phyloP scores from a whole-genome alignment of 257 asterid species.

The Linaria vulgaris region DNA sequence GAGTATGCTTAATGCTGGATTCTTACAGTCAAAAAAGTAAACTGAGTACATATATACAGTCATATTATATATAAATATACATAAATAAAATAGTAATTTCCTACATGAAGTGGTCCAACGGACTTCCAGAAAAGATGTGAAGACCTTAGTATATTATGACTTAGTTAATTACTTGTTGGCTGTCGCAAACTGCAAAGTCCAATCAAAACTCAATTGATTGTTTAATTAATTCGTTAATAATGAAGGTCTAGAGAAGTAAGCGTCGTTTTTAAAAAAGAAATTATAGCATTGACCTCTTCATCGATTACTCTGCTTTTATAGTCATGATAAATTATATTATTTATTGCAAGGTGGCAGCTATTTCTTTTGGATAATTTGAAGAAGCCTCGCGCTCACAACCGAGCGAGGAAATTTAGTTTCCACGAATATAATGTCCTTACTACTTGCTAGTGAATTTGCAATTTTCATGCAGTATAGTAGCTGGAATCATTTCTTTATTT shows the following conservation, averaged over 20 bases:
- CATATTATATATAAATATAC: not conserved
- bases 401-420: too few relatives aligned
- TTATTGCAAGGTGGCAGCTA: constrained; percentile 32
- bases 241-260: constrained; percentile 17
- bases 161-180: constrained; percentile 21
- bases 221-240: constrained; percentile 8
- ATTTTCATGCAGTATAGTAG: too few relatives aligned
- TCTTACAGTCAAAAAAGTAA: constrained; percentile 22
- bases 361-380: too few relatives aligned
- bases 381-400: too few relatives aligned
- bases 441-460: too few relatives aligned
- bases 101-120: constrained; percentile 30
- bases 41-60: not conserved
- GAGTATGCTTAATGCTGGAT: constrained; percentile 31
- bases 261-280: too few relatives aligned
- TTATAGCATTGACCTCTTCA: too few relatives aligned
- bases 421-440: too few relatives aligned
- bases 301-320: constrained; percentile 40
- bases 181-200: constrained; percentile 24
- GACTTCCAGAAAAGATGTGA: constrained; percentile 12
- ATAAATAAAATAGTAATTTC: constrained; percentile 20
- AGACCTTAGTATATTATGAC: constrained; percentile 16
- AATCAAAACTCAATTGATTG: constrained; percentile 35
- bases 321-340: constrained; percentile 14
- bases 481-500: too few relatives aligned